A percentile compares a stretch with the other conserved stretches of the same genome.
Evolutionary conservation across 768 basidiomycete species (phyloP).

Genomic region (Cystobasidium ongulense): DNA sequence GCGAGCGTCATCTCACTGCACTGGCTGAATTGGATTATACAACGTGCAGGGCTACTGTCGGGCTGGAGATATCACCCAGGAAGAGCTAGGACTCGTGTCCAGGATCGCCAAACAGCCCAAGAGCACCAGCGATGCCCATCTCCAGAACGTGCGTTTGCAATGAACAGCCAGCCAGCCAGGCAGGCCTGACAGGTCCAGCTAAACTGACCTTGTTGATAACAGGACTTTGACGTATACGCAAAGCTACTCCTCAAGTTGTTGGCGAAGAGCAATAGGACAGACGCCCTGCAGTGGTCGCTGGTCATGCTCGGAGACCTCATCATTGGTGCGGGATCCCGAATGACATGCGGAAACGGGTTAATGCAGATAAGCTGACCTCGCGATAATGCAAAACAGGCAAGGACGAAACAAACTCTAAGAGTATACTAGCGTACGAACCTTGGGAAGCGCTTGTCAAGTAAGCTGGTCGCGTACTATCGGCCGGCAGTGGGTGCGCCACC

Average conservation of each 20-base stretch:
- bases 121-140: conserved; percentile 5
- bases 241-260: conserved; percentile 14
- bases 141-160: not conserved
- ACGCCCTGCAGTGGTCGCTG: conserved; percentile 27
- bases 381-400: not conserved
- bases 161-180: not conserved
- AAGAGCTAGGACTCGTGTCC: not conserved
- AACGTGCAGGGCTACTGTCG: conserved; percentile 25
- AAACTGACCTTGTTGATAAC: too few species aligned
- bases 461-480: not conserved
- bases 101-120: conserved; percentile 26
- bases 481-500: not conserved
- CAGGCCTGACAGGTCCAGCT: not conserved
- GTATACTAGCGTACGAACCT: not conserved
- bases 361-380: not conserved
- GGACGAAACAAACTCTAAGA: conserved; percentile 12
- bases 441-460: conserved; percentile 25
- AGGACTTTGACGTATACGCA: conserved; percentile 12
- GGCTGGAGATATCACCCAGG: conserved; percentile 18
- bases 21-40: not conserved
- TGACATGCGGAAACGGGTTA: not conserved
- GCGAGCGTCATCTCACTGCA: not conserved
- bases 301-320: conserved; percentile 30
- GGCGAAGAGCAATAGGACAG: conserved; percentile 12
- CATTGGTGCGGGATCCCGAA: not conserved